Conservation (phyloP, 2,329 filamentous ascomycete species). For the Paracoccidioides brasiliensis region DNA sequence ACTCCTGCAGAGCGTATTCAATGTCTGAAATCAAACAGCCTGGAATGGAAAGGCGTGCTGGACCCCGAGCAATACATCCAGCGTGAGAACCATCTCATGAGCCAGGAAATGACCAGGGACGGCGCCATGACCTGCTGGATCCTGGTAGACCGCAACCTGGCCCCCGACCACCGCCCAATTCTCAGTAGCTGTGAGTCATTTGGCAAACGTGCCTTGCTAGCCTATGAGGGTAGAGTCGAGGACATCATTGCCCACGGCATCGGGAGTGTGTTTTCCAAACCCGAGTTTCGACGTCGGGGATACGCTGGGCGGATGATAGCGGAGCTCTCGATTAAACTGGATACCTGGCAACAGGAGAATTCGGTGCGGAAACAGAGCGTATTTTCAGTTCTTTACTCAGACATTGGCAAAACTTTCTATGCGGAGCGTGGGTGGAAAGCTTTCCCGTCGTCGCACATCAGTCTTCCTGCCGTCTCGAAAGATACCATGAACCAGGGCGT, state of each 20-base stretch:
- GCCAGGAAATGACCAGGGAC: slow-evolving; percentile 40
- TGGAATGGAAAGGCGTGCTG: slow-evolving; percentile 46
- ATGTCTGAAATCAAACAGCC: slow-evolving; percentile 41
- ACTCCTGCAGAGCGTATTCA: slow-evolving; percentile 41
- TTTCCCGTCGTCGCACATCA: slow-evolving; percentile 60
- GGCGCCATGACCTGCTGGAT: slow-evolving; percentile 48
- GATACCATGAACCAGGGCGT: slow-evolving; percentile 12
- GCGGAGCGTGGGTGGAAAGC: slow-evolving; percentile 62
- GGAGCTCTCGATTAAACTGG: slow-evolving; percentile 46
- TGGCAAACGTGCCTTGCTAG: slow-evolving; percentile 29
- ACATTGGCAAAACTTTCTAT: slow-evolving; percentile 77
- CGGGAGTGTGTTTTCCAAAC: slow-evolving; percentile 64
- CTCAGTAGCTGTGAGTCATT: slow-evolving; percentile 48
- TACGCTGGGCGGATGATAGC: slow-evolving; percentile 67
- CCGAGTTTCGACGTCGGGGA: slow-evolving; percentile 53
- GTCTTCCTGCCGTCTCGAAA: slow-evolving; percentile 38
- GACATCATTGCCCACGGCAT: slow-evolving; percentile 54
- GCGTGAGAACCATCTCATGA: slow-evolving; percentile 41
- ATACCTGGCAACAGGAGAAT: slow-evolving; percentile 39
- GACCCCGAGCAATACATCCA: slow-evolving; percentile 43
- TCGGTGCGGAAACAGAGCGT: slow-evolving; percentile 31
- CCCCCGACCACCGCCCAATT: slow-evolving; percentile 32
- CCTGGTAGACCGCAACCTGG: slow-evolving; percentile 36
- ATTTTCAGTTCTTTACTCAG: slow-evolving; percentile 75
- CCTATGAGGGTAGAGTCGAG: slow-evolving; percentile 42